Evolutionary conservation across 495 filamentous ascomycete species (phyloP), one percentile per base, ranked within the genome.

Genomic region (Parachaetomium inaequale): DNA sequence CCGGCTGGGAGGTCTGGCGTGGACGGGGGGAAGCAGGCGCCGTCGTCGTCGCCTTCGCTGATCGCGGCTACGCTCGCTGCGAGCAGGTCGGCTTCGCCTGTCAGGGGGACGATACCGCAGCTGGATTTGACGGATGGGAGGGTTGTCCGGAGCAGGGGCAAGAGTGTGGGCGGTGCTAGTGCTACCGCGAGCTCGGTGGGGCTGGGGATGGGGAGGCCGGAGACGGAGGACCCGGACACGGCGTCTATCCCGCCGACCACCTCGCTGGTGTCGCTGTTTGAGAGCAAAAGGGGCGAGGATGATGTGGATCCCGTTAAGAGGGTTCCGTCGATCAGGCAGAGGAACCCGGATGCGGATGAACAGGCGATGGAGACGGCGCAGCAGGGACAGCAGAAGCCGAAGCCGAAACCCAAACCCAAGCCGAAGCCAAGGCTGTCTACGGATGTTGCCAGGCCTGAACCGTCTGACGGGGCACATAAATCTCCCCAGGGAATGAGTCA

Each of bases 211-310:
- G 58, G 61, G 15, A 61, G 72, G 25, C 21, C 1, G 23, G 43
- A 40, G 7, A 11, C 14, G 47, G 54, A 54, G n/a, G 63, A 55
- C n/a, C 71, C 75, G n/a, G 85, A 88, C 66, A 72, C 78, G n/a
- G 76, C 73, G 0, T 75, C 84, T 4, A 84, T 85, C 23, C 68
- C 74, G 55, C 76, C 84, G 3, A 87, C 85, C 0, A 83, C 76
- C 19, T 78, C 84, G 10, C 73, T 88, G 21, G 82, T 88, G 52
- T 77, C 79, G 17, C 74, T 88, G 63, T 90, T 88, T 64, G 87
- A 90, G 72, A 67, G 63, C 65, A 66, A 73, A 58, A 42, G 46
- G 47, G 58, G 46, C 7, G 68, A 69, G 38, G 63, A 72, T 58
- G 32, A 40, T 29, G 64, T 63, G 52, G 71, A 75, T 29, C 70